Evolutionary conservation across 2,329 filamentous ascomycete species (phyloP), one percentile per base, ranked within the genome.

Genomic region (Cercospora zeina): DNA sequence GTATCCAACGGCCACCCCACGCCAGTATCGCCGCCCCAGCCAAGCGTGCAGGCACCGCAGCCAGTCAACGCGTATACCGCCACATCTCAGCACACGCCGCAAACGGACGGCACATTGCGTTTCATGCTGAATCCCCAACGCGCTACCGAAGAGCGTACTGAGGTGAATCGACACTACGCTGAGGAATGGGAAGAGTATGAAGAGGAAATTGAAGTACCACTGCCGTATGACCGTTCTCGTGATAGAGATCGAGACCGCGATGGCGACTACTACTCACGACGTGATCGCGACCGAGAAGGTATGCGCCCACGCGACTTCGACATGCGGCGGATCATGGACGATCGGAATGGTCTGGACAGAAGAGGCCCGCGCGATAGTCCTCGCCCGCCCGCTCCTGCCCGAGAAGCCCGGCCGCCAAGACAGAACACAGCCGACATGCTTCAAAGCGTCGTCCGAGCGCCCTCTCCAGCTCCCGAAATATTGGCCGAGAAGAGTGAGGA

Each of bases 111-210:
- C 6, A 96, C 93, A 0, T 86, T 96, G 67, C 85, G 95, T 6
- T 97, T 96, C 75, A 91, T 97, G 76, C 87, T 97, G 54, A 90
- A 96, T 67, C 85, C 88, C 0, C 87, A 89, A 59, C 84, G 88
- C 54, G 92, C 92, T 1, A 83, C 84, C 51, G 81, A 82, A 14
- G 95, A 99, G 77, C 85, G 86, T 69, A 82, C 83, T 11, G 81
- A 83, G 11, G 88, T 93, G 1, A 82, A 82, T 3, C 81, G 83
- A 54, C 92, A 88, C 74, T 91, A 89, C 72, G 85, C 84, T 45
- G 84, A 89, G 47, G 88, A 91, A 71, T 91, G 85, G 70, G 89
- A 92, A 67, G 89, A 92, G 72, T 87, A 88, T 70, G 87, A 89
- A 72, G 80, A 90, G 45, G 91, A 96, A 72, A 85, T 92, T 24